phyloP scores from a whole-genome alignment of 305 asterid species.

The Lippia alba region DNA sequence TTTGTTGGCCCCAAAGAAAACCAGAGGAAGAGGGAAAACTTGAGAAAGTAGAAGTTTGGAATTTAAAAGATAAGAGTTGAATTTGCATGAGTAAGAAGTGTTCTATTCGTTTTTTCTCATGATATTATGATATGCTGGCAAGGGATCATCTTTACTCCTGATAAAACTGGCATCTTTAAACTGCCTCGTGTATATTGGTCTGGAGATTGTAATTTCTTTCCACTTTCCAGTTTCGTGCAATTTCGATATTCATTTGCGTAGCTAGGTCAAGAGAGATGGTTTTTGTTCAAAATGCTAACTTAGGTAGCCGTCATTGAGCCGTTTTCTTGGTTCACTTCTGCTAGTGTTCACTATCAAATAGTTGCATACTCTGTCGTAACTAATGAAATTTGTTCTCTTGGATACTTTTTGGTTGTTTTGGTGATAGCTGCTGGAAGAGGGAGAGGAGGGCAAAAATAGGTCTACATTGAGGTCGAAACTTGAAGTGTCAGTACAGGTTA shows the following conservation, averaged over 20 bases:
- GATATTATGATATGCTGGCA: not conserved
- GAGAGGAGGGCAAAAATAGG: conserved; percentile 86
- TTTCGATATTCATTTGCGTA: not conserved
- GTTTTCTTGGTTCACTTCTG: conserved; percentile 15
- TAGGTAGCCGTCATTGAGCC: conserved; percentile 12
- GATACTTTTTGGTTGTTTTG: conserved; percentile 33
- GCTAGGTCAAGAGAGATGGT: not conserved
- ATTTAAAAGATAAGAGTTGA: not conserved
- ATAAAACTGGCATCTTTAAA: not conserved
- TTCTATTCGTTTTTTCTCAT: conserved; percentile 4
- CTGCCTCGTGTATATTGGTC: conserved; percentile 5
- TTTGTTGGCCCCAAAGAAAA: conserved; percentile 18
- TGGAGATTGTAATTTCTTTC: not conserved
- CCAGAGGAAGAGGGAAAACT: not conserved
- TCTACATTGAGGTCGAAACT: conserved; percentile 84
- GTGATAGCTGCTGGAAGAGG: conserved; percentile 89
- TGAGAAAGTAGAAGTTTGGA: not conserved
- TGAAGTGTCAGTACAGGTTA: conserved; percentile 98
- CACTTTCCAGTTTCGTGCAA: conserved; percentile 1
- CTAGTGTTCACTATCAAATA: conserved; percentile 22
- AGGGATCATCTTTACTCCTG: conserved; percentile 11
- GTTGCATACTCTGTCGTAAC: conserved; percentile 7
- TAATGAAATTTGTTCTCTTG: conserved; percentile 30
- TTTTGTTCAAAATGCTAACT: conserved; percentile 11
- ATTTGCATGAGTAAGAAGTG: no score